Evolutionary conservation across 768 basidiomycete species (phyloP).

Genomic region (Boletus reticulatus): DNA sequence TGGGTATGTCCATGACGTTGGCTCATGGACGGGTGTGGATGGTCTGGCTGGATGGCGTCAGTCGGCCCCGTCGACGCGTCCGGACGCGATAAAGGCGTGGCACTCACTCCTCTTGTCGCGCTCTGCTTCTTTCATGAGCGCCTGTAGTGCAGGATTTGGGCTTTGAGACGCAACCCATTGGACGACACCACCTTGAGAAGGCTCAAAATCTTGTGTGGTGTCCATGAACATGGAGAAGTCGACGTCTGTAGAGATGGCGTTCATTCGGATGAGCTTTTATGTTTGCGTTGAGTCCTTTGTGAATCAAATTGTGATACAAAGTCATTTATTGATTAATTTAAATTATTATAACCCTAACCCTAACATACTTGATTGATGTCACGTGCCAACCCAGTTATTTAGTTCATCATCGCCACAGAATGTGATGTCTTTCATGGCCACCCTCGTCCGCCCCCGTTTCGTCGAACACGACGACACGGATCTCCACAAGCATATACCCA

Average conservation of each 20-base stretch:
- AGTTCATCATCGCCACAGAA: neutral
- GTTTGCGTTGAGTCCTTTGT: no score
- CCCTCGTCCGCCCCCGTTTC: constrained; percentile 20
- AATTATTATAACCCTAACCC: neutral
- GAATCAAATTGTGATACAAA: no score
- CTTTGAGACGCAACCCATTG: constrained; percentile 27
- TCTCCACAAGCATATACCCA: constrained; percentile 14
- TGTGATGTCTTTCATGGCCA: constrained; percentile 20
- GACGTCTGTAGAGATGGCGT: neutral
- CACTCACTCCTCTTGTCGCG: constrained; percentile 23
- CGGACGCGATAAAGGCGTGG: neutral
- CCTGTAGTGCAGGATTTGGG: constrained; percentile 21
- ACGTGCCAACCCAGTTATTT: constrained; percentile 17
- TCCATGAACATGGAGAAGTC: constrained; percentile 15
- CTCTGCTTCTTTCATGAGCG: constrained; percentile 27
- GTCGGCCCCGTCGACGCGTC: neutral
- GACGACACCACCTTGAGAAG: constrained; percentile 13
- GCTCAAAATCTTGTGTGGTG: constrained; percentile 6
- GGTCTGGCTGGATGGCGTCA: constrained; percentile 13
- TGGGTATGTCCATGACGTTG: constrained; percentile 16
- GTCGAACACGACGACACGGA: neutral
- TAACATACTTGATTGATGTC: constrained; percentile 9
- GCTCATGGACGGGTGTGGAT: constrained; percentile 7
- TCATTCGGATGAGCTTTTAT: neutral
- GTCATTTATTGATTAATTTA: neutral